A percentile compares a stretch with the other conserved stretches of the same genome.
Evolutionary conservation across 2,329 filamentous ascomycete species (phyloP).

Genomic region (Talaromyces sp.): DNA sequence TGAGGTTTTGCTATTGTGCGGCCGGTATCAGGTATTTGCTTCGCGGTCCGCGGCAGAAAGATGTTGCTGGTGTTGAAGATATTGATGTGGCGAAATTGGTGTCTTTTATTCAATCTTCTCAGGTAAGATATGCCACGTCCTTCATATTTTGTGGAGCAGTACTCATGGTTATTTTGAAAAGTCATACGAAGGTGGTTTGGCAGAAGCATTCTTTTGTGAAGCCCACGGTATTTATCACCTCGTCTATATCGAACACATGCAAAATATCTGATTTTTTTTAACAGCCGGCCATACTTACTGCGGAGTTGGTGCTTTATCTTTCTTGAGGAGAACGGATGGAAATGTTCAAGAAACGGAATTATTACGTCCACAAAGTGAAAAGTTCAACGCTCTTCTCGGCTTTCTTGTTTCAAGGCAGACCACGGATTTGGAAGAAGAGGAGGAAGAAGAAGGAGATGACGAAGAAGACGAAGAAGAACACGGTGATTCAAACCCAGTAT

Average conservation of each 20-base stretch:
- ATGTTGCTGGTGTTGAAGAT: conserved; percentile 57
- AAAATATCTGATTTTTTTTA: conserved; percentile 9
- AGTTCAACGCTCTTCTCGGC: conserved; percentile 33
- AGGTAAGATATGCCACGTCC: conserved; percentile 35
- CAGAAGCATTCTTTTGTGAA: conserved; percentile 71
- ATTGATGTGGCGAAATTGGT: conserved; percentile 68
- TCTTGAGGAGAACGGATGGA: conserved; percentile 60
- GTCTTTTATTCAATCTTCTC: conserved; percentile 62
- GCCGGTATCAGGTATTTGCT: conserved; percentile 77
- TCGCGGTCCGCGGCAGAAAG: conserved; percentile 53
- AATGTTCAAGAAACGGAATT: conserved; percentile 17
- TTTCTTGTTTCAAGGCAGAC: conserved; percentile 65
- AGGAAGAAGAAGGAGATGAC: conserved; percentile 40
- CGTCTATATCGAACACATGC: conserved; percentile 6
- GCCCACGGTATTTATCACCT: conserved; percentile 60
- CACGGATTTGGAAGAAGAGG: conserved; percentile 44
- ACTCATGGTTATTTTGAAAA: conserved; percentile 33
- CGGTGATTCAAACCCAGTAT: not conserved
- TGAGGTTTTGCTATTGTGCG: conserved; percentile 82
- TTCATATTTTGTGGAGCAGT: conserved; percentile 7
- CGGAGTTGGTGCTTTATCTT: conserved; percentile 68
- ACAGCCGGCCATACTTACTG: conserved; percentile 87
- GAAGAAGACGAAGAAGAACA: conserved; percentile 28
- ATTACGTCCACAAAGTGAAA: conserved; percentile 21
- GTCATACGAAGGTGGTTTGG: conserved; percentile 80